Evolutionary conservation across 495 filamentous ascomycete species (phyloP).

Genomic region (Neurospora discreta): DNA sequence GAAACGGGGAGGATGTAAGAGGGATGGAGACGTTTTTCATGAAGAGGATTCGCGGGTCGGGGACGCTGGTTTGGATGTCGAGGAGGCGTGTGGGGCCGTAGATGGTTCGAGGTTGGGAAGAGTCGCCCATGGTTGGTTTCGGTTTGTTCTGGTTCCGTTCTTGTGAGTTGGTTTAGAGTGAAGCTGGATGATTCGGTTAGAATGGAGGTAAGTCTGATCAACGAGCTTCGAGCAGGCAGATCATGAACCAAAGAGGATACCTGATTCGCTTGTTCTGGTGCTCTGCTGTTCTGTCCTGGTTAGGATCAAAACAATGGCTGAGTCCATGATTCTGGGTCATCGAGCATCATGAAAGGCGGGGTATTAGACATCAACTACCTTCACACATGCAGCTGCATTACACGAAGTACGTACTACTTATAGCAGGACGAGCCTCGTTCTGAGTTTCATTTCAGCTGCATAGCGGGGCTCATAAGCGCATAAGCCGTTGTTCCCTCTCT

Average conservation of each 20-base stretch:
- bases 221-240: background rate
- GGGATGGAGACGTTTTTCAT: conserved; percentile 23
- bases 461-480: background rate
- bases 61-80: conserved; percentile 1
- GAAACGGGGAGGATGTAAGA: conserved; percentile 11
- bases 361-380: background rate
- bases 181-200: background rate
- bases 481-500: background rate
- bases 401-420: background rate
- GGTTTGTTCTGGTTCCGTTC: background rate
- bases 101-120: background rate
- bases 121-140: background rate
- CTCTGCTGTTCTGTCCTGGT: background rate
- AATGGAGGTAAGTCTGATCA: no score
- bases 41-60: conserved; percentile 5
- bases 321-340: background rate
- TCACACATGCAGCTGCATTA: background rate
- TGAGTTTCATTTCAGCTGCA: background rate
- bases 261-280: background rate
- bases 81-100: background rate
- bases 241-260: background rate
- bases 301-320: background rate
- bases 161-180: background rate
- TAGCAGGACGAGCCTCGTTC: background rate
- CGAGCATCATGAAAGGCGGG: background rate